Percentiles rank a stretch among this genome's conserved stretches.
Conservation (phyloP, 352 stramenopile species). For the Globisporangium emineosum region DNA sequence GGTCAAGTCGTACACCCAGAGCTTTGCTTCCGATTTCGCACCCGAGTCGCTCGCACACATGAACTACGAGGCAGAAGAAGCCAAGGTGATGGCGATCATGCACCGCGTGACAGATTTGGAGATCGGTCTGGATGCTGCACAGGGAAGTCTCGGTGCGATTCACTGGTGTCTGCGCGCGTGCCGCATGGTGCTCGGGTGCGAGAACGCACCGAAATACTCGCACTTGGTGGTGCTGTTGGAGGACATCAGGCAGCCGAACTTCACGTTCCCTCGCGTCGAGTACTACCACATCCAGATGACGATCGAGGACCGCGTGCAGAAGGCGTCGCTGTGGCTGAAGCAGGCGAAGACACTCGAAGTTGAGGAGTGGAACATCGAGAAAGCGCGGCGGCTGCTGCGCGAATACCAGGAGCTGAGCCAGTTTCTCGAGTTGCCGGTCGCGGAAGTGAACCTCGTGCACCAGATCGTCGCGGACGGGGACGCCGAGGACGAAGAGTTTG, state of each 20-base stretch:
- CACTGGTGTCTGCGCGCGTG: slow-evolving; percentile 81
- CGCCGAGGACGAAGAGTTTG: slow-evolving; percentile 16
- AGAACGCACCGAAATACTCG: slow-evolving; percentile 53
- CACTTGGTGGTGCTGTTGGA: slow-evolving; percentile 66
- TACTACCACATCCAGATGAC: slow-evolving; percentile 71
- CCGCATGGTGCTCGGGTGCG: slow-evolving; percentile 47
- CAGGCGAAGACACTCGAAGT: slow-evolving; percentile 61
- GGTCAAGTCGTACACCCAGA: slow-evolving; percentile 31
- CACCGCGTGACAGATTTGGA: slow-evolving; percentile 58
- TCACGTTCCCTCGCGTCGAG: slow-evolving; percentile 60
- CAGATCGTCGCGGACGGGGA: slow-evolving; percentile 20
- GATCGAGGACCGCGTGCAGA: slow-evolving; percentile 61
- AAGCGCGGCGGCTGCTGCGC: slow-evolving; percentile 35
- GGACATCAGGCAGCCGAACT: slow-evolving; percentile 43
- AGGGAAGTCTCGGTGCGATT: slow-evolving; percentile 52
- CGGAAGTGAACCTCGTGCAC: slow-evolving; percentile 64
- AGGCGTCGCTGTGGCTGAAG: slow-evolving; percentile 61
- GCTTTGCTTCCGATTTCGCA: slow-evolving; percentile 55
- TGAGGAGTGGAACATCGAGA: slow-evolving; percentile 67
- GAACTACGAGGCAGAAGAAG: slow-evolving; percentile 37
- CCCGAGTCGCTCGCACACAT: slow-evolving; percentile 40
- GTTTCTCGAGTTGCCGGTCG: slow-evolving; percentile 63
- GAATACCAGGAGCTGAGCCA: slow-evolving; percentile 53
- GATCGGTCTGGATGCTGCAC: slow-evolving; percentile 46
- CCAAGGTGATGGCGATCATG: slow-evolving; percentile 42